phyloP scores from a whole-genome alignment of 257 asterid species.

The Schizonepeta tenuifolia region DNA sequence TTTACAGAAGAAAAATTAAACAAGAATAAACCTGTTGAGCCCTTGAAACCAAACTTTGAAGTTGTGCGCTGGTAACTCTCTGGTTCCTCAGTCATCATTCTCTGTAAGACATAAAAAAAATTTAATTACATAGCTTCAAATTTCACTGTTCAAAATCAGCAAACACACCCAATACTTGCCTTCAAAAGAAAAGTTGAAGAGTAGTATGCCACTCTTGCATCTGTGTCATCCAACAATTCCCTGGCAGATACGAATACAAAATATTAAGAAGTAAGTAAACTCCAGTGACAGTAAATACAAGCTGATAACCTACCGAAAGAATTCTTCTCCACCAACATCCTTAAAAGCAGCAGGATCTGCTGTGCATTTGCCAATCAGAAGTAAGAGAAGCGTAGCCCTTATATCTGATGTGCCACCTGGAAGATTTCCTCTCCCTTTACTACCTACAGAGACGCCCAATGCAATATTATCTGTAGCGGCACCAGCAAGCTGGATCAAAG shows the following conservation, averaged over 20 bases:
- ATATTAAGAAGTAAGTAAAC: constrained; percentile 25
- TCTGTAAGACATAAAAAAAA: constrained; percentile 54
- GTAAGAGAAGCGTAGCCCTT: constrained; percentile 95
- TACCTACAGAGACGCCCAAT: constrained; percentile 98
- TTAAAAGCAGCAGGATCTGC: constrained; percentile 87
- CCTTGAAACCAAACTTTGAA: constrained; percentile 86
- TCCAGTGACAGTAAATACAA: constrained; percentile 30
- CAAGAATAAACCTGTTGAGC: constrained; percentile 86
- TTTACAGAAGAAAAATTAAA: constrained; percentile 17
- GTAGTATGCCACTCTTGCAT: constrained; percentile 99
- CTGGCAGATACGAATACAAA: constrained; percentile 49
- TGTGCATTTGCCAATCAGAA: constrained; percentile 96
- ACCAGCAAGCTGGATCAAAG: constrained; percentile 96
- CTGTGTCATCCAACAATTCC: constrained; percentile 92
- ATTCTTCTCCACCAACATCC: constrained; percentile 93
- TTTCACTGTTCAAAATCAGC: constrained; percentile 33
- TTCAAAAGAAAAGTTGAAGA: constrained; percentile 97
- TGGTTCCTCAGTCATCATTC: constrained; percentile 98
- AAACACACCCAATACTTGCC: constrained; percentile 57
- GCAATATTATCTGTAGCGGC: constrained; percentile 99
- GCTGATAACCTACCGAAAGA: constrained; percentile 67
- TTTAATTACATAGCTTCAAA: constrained; percentile 15
- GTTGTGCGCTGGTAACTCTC: constrained; percentile 93
- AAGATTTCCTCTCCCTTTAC: constrained; percentile 99
- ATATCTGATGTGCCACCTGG: constrained; percentile 99